These are phyloP conservation scores for Brassica napus DNA, from an alignment of 345 rosid species.

Conservation along the genomic window DNA sequence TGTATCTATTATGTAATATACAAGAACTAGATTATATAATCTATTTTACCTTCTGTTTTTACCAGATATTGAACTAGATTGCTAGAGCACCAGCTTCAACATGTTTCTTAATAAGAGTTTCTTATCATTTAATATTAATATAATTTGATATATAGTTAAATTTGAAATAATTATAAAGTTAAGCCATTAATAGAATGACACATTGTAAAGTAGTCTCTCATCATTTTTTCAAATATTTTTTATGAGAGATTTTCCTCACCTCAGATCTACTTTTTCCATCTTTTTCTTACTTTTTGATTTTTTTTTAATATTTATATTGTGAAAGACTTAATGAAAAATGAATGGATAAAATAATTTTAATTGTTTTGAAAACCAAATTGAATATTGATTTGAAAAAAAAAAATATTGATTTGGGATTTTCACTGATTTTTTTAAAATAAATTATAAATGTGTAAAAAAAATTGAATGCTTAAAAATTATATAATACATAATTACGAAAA, in stretches of 20 bases:
- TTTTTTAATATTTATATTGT: background rate
- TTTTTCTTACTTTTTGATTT: background rate
- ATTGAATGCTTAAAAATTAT: background rate
- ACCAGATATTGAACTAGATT: background rate
- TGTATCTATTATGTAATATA: constrained; percentile 14
- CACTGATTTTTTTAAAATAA: background rate
- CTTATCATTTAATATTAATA: no score
- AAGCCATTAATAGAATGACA: background rate
- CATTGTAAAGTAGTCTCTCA: background rate
- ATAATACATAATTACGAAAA: background rate
- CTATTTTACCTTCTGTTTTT: background rate
- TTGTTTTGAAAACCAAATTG: background rate
- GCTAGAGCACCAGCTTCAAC: background rate
- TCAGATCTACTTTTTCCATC: background rate
- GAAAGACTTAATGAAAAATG: background rate
- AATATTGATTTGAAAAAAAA: background rate
- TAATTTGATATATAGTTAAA: background rate
- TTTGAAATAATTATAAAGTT: background rate
- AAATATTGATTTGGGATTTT: background rate
- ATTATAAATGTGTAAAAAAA: background rate
- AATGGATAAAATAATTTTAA: background rate
- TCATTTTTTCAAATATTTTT: background rate
- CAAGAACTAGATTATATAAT: constrained; percentile 7
- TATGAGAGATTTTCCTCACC: background rate
- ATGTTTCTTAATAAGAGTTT: background rate